phyloP scores from a whole-genome alignment of 2,329 filamentous ascomycete species.

The Calonectria pauciramosa region DNA sequence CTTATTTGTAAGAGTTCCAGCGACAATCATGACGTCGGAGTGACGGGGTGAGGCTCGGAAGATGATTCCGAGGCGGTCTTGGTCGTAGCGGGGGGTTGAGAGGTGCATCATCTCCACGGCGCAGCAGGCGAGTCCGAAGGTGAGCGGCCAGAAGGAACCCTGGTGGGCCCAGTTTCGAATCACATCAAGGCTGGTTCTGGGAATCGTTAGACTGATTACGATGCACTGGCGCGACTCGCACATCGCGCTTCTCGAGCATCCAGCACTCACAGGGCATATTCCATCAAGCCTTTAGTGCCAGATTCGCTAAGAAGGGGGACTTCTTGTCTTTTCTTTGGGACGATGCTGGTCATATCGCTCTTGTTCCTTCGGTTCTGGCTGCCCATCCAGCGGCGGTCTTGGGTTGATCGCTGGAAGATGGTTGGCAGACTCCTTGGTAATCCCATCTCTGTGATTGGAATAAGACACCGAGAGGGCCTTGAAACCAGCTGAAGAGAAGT shows the following conservation, averaged over 20 bases:
- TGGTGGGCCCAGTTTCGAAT: slow-evolving; percentile 71
- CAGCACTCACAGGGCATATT: neutral
- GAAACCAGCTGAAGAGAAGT: neutral
- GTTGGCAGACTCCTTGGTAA: neutral
- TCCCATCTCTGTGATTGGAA: neutral
- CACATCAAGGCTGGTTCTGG: slow-evolving; percentile 67
- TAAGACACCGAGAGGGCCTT: neutral
- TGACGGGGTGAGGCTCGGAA: slow-evolving; percentile 77
- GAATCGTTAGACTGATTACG: neutral
- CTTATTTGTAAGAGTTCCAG: slow-evolving; percentile 77
- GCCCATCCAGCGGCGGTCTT: neutral
- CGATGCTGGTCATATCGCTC: neutral
- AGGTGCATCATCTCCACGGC: slow-evolving; percentile 75
- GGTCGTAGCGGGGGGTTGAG: slow-evolving; percentile 73
- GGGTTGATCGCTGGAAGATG: neutral
- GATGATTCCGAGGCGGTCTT: slow-evolving; percentile 75
- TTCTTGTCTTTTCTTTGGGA: neutral
- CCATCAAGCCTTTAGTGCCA: neutral
- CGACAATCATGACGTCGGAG: slow-evolving; percentile 77
- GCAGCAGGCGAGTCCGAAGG: slow-evolving; percentile 73
- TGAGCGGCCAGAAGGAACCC: slow-evolving; percentile 72
- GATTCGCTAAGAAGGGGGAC: neutral
- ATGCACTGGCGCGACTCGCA: neutral
- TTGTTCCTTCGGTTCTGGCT: neutral
- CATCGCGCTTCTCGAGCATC: neutral